Percentiles rank a stretch among this genome's conserved stretches.
These are phyloP conservation scores for Lipomyces yamadae DNA, from an alignment of 805 yeast genomes.

Conservation along the genomic window DNA sequence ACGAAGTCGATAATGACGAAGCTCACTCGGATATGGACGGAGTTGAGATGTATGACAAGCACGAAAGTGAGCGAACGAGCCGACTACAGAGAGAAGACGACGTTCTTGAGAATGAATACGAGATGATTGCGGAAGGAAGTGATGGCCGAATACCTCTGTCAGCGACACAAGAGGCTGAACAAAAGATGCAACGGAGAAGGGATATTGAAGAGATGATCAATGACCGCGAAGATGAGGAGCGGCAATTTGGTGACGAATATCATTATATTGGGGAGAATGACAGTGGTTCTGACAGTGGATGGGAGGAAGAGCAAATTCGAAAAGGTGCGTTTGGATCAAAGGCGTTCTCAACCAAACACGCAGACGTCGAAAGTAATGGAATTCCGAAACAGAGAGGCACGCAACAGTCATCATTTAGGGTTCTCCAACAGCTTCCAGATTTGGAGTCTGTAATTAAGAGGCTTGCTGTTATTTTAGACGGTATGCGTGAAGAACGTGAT, in stretches of 20 bases:
- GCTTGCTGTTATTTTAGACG: conserved; percentile 20
- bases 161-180: conserved; percentile 29
- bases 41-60: conserved; percentile 17
- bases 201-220: conserved; percentile 30
- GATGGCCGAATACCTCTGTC: conserved; percentile 36
- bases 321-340: conserved; percentile 30
- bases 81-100: conserved; percentile 31
- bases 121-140: conserved; percentile 34
- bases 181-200: conserved; percentile 20
- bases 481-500: conserved; percentile 24
- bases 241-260: conserved; percentile 15
- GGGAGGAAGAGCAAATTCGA: conserved; percentile 35
- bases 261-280: conserved; percentile 19
- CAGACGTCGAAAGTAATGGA: neutral
- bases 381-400: neutral
- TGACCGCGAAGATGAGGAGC: conserved; percentile 30
- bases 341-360: neutral
- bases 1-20: conserved; percentile 15
- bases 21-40: conserved; percentile 12
- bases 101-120: conserved; percentile 28
- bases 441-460: conserved; percentile 26
- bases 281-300: conserved; percentile 27
- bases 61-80: neutral
- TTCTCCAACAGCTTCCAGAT: conserved; percentile 28
- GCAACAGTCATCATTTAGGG: conserved; percentile 6